These are phyloP conservation scores for Fusarium robinianum DNA, from an alignment of 2,329 filamentous ascomycete species.

Conservation along the genomic window DNA sequence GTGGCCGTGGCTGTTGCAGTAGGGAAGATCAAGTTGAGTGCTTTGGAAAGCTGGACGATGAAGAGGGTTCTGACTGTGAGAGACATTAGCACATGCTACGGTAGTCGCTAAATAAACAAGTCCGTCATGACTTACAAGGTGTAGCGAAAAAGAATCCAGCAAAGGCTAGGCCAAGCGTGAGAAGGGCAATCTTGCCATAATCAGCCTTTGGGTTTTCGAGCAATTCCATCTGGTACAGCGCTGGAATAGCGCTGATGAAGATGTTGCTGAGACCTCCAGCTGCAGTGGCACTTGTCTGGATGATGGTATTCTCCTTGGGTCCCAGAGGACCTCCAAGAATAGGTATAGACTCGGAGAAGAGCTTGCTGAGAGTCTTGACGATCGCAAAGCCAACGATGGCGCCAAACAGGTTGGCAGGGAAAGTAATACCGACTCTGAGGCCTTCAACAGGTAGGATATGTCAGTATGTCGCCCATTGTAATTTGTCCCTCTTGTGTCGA, in stretches of 20 bases:
- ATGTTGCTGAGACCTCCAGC: slow-evolving; percentile 51
- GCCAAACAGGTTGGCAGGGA: too few species aligned
- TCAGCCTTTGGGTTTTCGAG: slow-evolving; percentile 54
- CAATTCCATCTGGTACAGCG: slow-evolving; percentile 51
- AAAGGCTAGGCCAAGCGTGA: too few species aligned
- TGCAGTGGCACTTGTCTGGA: slow-evolving; percentile 60
- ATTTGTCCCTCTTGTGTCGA: too few species aligned
- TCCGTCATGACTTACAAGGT: too few species aligned
- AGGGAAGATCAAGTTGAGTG: slow-evolving; percentile 61
- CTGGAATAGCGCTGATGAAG: slow-evolving; percentile 4
- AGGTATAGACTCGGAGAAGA: slow-evolving; percentile 51
- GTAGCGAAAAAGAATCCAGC: too few species aligned
- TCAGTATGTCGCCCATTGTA: too few species aligned
- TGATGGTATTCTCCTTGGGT: slow-evolving; percentile 63
- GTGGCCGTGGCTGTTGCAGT: slow-evolving; percentile 60
- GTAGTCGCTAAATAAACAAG: too few species aligned
- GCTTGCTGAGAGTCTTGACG: slow-evolving; percentile 53
- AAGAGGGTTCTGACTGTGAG: slow-evolving; percentile 68
- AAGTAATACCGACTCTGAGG: too few species aligned
- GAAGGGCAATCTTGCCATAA: slow-evolving; percentile 61
- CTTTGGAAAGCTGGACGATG: slow-evolving; percentile 63
- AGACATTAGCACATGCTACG: too few species aligned
- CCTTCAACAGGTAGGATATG: too few species aligned
- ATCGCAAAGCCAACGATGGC: slow-evolving; percentile 62
- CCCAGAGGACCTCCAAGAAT: slow-evolving; percentile 58